These are phyloP conservation scores for Saccharomycopsis fodiens DNA, from an alignment of 805 yeast species.

Conservation along the genomic window DNA sequence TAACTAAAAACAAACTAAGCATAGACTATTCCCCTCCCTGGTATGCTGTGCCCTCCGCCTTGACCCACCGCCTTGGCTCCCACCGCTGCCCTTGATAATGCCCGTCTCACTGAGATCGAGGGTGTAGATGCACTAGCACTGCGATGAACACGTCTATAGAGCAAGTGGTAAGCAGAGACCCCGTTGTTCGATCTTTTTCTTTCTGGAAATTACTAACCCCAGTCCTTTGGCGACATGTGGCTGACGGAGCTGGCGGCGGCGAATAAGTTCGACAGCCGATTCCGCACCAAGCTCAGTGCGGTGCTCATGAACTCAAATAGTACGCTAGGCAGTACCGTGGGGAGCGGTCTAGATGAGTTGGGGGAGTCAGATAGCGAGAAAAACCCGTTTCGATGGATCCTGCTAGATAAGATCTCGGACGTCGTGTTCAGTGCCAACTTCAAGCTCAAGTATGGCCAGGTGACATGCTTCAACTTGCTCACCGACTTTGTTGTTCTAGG, in stretches of 20 bases:
- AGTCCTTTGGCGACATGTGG: not conserved
- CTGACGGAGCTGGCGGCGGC: not conserved
- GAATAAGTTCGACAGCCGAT: conserved; percentile 14
- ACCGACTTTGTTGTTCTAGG: conserved; percentile 54
- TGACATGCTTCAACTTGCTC: conserved; percentile 38
- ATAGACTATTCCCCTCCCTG: no score
- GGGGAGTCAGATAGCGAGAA: not conserved
- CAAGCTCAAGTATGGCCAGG: conserved; percentile 34
- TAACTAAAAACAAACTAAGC: no score
- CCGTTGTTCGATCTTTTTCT: not conserved
- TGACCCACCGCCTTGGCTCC: not conserved
- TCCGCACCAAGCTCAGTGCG: conserved; percentile 12
- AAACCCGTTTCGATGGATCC: conserved; percentile 4
- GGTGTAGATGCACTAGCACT: no score
- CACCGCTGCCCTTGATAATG: no score
- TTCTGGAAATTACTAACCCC: not conserved
- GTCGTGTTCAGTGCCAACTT: conserved; percentile 9
- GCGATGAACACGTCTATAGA: not conserved
- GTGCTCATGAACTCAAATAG: not conserved
- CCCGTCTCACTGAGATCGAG: no score
- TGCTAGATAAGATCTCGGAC: conserved; percentile 5
- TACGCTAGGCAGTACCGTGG: not conserved
- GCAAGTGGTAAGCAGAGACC: not conserved
- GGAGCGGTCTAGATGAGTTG: not conserved
- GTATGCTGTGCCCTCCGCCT: no score